Evolutionary conservation across 2,329 filamentous ascomycete genomes (phyloP).

Genomic region (Colletotrichum shisoi): DNA sequence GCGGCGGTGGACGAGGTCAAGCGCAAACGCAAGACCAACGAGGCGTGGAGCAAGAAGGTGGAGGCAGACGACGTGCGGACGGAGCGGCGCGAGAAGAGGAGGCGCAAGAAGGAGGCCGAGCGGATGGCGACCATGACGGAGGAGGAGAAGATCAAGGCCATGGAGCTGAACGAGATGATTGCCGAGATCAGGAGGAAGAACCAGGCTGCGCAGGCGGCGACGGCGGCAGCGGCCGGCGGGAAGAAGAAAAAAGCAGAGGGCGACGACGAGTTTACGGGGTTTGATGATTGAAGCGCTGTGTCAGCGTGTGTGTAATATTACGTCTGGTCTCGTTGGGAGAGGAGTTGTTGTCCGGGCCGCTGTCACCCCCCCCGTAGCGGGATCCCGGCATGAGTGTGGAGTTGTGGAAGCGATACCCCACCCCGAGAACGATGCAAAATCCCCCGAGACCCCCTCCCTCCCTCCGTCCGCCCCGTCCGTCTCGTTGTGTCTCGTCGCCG

Average conservation of each 20-base stretch:
- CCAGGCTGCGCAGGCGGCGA: conserved; percentile 49
- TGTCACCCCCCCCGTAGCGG: neutral
- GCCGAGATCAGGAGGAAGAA: conserved; percentile 69
- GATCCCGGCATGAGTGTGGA: neutral
- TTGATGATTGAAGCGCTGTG: conserved; percentile 50
- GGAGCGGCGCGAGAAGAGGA: conserved; percentile 70
- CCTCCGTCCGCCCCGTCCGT: conserved; percentile 7
- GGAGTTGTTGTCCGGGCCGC: neutral
- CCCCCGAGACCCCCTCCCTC: conserved; percentile 16
- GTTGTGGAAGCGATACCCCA: conserved; percentile 23
- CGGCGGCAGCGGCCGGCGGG: conserved; percentile 42
- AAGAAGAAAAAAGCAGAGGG: conserved; percentile 37
- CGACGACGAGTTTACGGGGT: conserved; percentile 67
- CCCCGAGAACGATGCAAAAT: conserved; percentile 8
- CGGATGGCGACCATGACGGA: conserved; percentile 72
- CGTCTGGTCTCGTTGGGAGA: neutral
- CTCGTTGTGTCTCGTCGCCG: conserved; percentile 26
- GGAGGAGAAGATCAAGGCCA: conserved; percentile 69
- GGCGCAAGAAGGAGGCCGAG: conserved; percentile 70
- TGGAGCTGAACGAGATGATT: conserved; percentile 70
- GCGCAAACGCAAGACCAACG: conserved; percentile 68
- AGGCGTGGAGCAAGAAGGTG: conserved; percentile 76
- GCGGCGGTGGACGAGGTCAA: conserved; percentile 52
- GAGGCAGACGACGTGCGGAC: conserved; percentile 71
- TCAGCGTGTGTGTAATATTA: neutral